These are phyloP conservation scores for Coniochaeta sp. DNA, from an alignment of 2,329 filamentous ascomycete species.

Conservation along the genomic window DNA sequence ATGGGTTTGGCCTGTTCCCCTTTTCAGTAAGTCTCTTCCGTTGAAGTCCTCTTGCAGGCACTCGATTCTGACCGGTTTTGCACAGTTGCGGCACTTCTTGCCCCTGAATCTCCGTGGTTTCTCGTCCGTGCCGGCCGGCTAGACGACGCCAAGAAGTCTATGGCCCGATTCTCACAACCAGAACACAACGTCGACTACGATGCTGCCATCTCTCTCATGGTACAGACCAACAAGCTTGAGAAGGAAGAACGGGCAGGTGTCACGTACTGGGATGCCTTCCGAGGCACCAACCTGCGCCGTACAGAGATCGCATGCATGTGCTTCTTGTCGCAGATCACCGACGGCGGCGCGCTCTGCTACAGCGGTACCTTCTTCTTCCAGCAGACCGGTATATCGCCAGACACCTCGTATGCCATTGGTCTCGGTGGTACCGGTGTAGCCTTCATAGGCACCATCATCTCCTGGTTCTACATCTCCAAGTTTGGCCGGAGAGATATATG, in stretches of 20 bases:
- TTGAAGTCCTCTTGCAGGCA: background rate
- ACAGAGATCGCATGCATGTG: slow-evolving; percentile 51
- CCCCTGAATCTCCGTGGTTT: slow-evolving; percentile 69
- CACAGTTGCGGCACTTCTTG: slow-evolving; percentile 51
- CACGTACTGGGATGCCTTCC: slow-evolving; percentile 78
- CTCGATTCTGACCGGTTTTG: background rate
- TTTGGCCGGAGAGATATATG: slow-evolving; percentile 36
- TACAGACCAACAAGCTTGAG: slow-evolving; percentile 78
- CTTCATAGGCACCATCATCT: slow-evolving; percentile 34
- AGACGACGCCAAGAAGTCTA: slow-evolving; percentile 58
- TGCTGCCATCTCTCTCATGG: slow-evolving; percentile 80
- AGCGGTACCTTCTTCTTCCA: slow-evolving; percentile 23
- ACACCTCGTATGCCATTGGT: background rate
- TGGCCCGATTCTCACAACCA: slow-evolving; percentile 58
- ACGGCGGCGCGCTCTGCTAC: slow-evolving; percentile 33
- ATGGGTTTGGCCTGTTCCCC: slow-evolving; percentile 70
- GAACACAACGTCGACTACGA: slow-evolving; percentile 64
- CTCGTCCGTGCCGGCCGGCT: slow-evolving; percentile 60
- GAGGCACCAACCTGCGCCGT: slow-evolving; percentile 66
- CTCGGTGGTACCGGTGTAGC: slow-evolving; percentile 35
- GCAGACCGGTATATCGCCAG: background rate
- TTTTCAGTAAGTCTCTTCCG: slow-evolving; percentile 35
- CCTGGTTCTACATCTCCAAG: slow-evolving; percentile 34
- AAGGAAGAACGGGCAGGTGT: slow-evolving; percentile 67
- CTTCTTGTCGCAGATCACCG: slow-evolving; percentile 1